These are phyloP conservation scores for Nakazawaea wickerhamii DNA, from an alignment of 805 yeast species.

Conservation along the genomic window DNA sequence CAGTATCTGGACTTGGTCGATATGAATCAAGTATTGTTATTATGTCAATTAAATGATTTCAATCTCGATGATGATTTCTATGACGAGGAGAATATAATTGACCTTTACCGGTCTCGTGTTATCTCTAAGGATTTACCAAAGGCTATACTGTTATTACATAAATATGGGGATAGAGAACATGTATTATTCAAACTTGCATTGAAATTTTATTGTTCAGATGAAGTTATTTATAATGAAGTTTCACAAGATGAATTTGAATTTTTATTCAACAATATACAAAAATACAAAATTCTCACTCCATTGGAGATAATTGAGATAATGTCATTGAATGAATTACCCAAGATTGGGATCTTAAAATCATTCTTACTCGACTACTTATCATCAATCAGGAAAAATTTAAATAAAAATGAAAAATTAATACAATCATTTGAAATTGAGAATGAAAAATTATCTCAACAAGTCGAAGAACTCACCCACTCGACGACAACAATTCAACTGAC, in stretches of 20 bases:
- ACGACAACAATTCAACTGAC: conserved; percentile 56
- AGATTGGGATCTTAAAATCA: conserved; percentile 68
- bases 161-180: conserved; percentile 57
- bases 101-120: conserved; percentile 61
- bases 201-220: conserved; percentile 53
- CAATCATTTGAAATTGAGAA: conserved; percentile 67
- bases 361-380: conserved; percentile 59
- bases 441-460: conserved; percentile 41
- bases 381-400: conserved; percentile 56
- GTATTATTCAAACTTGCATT: conserved; percentile 64
- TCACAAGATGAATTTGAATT: conserved; percentile 44
- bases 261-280: conserved; percentile 49
- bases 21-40: conserved; percentile 45
- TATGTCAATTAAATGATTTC: conserved; percentile 54
- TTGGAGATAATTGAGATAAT: conserved; percentile 71
- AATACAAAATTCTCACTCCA: conserved; percentile 56
- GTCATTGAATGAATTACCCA: conserved; percentile 55
- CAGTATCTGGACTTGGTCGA: conserved; percentile 45
- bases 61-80: conserved; percentile 38
- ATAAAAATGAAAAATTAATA: conserved; percentile 61
- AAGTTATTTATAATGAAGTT: conserved; percentile 42
- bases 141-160: conserved; percentile 51
- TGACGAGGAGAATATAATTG: conserved; percentile 46
- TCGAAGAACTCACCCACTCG: conserved; percentile 42
- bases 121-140: conserved; percentile 50